phyloP scores from a whole-genome alignment of 192 early-diverging fungal species.

The Oehlia diaphana region DNA sequence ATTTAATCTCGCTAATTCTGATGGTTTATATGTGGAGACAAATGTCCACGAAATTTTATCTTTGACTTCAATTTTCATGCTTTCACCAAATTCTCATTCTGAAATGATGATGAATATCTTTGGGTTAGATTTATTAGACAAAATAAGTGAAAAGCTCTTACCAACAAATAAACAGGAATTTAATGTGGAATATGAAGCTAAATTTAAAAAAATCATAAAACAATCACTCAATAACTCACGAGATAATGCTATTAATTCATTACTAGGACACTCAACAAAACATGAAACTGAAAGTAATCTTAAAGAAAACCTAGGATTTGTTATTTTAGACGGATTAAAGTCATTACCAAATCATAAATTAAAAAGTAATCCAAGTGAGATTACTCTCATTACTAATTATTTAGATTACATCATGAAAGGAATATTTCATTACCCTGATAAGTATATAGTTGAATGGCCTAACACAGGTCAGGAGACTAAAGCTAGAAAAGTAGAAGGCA shows the following conservation, averaged over 20 bases:
- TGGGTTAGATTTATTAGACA: conserved; percentile 4
- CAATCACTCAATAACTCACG: conserved; percentile 13
- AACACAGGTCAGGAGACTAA: too few species aligned
- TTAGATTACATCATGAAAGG: conserved; percentile 18
- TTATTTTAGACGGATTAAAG: neutral
- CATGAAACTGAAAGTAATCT: neutral
- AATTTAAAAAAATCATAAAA: neutral
- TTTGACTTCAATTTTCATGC: conserved; percentile 11
- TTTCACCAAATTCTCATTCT: conserved; percentile 10
- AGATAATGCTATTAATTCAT: conserved; percentile 7
- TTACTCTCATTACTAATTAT: conserved; percentile 3
- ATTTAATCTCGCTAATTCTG: neutral
- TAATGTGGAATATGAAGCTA: conserved; percentile 7
- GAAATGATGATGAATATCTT: conserved; percentile 7
- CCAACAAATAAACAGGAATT: too few species aligned
- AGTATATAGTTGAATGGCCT: too few species aligned
- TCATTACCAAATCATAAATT: neutral
- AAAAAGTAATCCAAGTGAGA: neutral
- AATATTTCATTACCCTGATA: neutral
- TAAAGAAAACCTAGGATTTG: conserved; percentile 6
- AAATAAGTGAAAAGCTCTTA: neutral
- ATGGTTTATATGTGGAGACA: neutral
- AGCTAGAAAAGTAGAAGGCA: too few species aligned
- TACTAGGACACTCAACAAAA: neutral
- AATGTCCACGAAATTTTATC: conserved; percentile 11